These are phyloP conservation scores for Grosmannia serpens DNA, from an alignment of 2,329 filamentous ascomycete genomes.

Conservation along the genomic window DNA sequence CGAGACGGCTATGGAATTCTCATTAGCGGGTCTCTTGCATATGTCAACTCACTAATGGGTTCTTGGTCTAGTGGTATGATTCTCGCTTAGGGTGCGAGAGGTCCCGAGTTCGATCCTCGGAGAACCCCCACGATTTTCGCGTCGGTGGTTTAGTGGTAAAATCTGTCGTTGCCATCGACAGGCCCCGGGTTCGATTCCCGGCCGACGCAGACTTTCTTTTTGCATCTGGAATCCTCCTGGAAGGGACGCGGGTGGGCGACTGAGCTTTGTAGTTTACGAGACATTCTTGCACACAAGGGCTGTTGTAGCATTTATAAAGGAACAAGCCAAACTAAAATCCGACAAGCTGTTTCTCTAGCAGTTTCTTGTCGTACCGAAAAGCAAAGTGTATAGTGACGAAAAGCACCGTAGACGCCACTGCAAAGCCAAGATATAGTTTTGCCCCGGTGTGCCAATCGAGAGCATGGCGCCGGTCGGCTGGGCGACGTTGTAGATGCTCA, in stretches of 20 bases:
- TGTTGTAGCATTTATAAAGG: too few relatives aligned
- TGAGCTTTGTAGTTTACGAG: too few relatives aligned
- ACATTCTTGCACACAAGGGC: too few relatives aligned
- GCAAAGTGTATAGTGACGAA: slow-evolving; percentile 3
- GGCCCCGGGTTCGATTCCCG: not conserved
- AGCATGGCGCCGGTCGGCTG: slow-evolving; percentile 7
- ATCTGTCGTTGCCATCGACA: not conserved
- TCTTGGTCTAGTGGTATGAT: slow-evolving; percentile 49
- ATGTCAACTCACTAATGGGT: too few relatives aligned
- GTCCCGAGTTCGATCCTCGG: slow-evolving; percentile 6
- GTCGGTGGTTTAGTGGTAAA: not conserved
- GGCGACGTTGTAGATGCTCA: slow-evolving; percentile 9
- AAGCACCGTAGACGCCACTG: not conserved
- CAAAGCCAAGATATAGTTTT: slow-evolving; percentile 7
- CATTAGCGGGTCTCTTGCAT: too few relatives aligned
- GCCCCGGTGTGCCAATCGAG: slow-evolving; percentile 6
- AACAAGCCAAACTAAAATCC: too few relatives aligned
- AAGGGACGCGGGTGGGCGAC: too few relatives aligned
- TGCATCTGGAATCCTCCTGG: too few relatives aligned
- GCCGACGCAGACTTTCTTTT: not conserved
- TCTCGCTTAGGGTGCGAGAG: slow-evolving; percentile 44
- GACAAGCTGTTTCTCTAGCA: too few relatives aligned
- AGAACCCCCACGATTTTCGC: slow-evolving; percentile 2
- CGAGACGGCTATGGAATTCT: too few relatives aligned
- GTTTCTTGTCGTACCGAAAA: slow-evolving; percentile 2